Conservation (phyloP, 257 asterid genomes). For the Mitragyna speciosa region DNA sequence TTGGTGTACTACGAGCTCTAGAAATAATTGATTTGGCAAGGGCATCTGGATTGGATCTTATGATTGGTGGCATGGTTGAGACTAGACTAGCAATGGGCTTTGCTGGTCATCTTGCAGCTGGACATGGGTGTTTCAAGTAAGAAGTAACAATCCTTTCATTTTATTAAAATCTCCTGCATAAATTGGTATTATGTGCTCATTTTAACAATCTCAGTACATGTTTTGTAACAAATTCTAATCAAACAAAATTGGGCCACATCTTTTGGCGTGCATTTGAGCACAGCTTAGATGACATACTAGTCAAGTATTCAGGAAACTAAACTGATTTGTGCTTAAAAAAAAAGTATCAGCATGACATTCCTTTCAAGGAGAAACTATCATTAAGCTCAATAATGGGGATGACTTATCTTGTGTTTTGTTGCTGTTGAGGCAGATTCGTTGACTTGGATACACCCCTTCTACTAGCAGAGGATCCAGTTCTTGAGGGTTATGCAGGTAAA, state of each 20-base stretch:
- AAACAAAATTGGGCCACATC: no score
- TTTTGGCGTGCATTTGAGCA: not conserved
- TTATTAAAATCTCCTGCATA: not conserved
- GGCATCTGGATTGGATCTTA: slow-evolving; percentile 61
- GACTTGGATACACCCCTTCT: slow-evolving; percentile 89
- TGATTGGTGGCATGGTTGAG: slow-evolving; percentile 99
- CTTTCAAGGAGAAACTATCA: not conserved
- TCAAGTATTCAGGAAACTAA: not conserved
- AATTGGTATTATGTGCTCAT: not conserved
- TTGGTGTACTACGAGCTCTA: slow-evolving; percentile 83
- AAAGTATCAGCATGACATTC: no score
- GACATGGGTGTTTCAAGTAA: slow-evolving; percentile 92
- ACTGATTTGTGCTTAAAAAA: not conserved
- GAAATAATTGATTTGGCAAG: slow-evolving; percentile 69
- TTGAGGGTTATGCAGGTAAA: slow-evolving; percentile 82
- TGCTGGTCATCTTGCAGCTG: slow-evolving; percentile 92
- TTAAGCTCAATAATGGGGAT: not conserved
- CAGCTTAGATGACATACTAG: not conserved
- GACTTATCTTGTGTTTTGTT: not conserved
- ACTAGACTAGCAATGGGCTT: slow-evolving; percentile 94
- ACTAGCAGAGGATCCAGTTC: slow-evolving; percentile 89
- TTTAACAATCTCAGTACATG: not conserved
- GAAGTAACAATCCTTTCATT: slow-evolving; percentile 24
- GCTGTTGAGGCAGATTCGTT: slow-evolving; percentile 51
- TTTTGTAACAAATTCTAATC: not conserved